Conservation (phyloP, 1,284 basidiomycete species). For the Singerocomus inundabilis region DNA sequence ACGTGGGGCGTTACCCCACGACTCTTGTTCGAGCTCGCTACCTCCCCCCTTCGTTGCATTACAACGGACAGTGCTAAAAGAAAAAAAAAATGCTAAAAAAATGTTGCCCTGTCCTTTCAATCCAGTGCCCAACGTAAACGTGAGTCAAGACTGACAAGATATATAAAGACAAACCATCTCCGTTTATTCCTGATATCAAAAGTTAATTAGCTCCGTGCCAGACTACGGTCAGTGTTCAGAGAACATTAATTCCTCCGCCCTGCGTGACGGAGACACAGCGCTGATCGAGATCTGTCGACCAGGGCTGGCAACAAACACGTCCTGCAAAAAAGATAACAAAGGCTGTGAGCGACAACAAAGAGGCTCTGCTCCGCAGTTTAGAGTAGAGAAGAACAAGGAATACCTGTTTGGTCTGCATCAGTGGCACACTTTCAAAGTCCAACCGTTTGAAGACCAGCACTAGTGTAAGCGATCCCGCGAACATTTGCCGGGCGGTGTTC, state of each 20-base stretch:
- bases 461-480: conserved; percentile 37
- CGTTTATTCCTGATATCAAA: neutral
- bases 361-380: neutral
- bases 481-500: conserved; percentile 30
- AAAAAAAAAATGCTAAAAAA: neutral
- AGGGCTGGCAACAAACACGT: neutral
- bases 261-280: conserved; percentile 10
- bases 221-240: neutral
- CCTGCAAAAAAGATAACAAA: conserved; percentile 5
- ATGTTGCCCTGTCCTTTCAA: neutral
- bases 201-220: neutral
- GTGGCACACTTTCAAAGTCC: neutral
- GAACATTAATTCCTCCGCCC: conserved; percentile 5
- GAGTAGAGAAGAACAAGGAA: neutral
- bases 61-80: neutral
- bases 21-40: neutral
- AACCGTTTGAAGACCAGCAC: neutral
- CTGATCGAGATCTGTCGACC: conserved; percentile 13
- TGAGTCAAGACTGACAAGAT: neutral
- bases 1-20: neutral
- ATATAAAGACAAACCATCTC: conserved; percentile 2
- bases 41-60: neutral
- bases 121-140: neutral
- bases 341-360: conserved; percentile 1
- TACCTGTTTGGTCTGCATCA: neutral